Conservation (phyloP, 306 rosid species). For the Biancaea sappan region DNA sequence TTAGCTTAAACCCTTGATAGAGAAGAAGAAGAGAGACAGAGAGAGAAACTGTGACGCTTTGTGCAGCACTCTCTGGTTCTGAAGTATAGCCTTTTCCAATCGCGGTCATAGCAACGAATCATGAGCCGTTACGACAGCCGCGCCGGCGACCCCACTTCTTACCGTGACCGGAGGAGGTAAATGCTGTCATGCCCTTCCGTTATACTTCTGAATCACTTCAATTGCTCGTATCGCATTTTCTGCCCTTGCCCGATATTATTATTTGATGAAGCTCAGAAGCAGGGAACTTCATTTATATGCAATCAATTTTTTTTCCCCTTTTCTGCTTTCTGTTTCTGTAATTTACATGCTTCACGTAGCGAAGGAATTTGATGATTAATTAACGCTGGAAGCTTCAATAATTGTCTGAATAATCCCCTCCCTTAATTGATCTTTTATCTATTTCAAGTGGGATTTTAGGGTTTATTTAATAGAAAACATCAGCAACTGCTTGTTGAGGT, state of each 20-base stretch:
- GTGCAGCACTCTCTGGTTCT: not conserved
- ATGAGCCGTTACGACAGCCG: slow-evolving; percentile 97
- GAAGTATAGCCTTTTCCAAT: not conserved
- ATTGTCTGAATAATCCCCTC: not conserved
- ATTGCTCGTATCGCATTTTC: not conserved
- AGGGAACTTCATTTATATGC: not conserved
- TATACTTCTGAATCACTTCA: not conserved
- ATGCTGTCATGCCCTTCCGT: not conserved
- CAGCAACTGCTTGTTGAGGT: not conserved
- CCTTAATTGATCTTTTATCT: not conserved
- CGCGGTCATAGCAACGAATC: not conserved
- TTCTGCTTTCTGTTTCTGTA: not conserved
- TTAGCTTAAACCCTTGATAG: not conserved
- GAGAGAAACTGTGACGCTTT: not conserved
- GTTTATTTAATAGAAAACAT: not conserved
- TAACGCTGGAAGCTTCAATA: not conserved
- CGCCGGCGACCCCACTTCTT: slow-evolving; percentile 87
- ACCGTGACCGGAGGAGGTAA: slow-evolving; percentile 88
- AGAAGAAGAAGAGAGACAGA: no score
- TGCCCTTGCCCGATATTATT: not conserved
- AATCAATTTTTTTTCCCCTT: not conserved
- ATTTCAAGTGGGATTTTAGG: not conserved
- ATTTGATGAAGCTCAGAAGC: not conserved
- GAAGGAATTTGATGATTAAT: not conserved
- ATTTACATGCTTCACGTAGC: not conserved